Evolutionary conservation across 352 stramenopile genomes (phyloP), one percentile per base, ranked within the genome.

Genomic region (Phytophthora melonis): DNA sequence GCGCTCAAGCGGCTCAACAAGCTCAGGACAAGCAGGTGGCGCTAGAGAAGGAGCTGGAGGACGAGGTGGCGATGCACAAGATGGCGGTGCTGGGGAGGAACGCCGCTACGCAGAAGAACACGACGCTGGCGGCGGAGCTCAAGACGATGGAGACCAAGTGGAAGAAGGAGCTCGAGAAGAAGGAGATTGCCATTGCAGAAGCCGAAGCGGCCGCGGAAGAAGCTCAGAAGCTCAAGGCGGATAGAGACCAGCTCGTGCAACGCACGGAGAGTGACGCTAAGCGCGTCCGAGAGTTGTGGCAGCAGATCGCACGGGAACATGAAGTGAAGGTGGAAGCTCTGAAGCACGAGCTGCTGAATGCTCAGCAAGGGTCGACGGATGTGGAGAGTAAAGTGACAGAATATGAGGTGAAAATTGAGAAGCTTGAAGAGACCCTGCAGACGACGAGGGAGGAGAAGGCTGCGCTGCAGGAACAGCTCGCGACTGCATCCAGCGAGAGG

Each of bases 281-380:
- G 63, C 83, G 87, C 32, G 80, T 96, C 56, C 77, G 87, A n/a
- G 84, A 92, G 62, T 71, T 96, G 19, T 94, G 87, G 86, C 82
- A 91, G 54, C 86, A 94, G 74, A 93, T 94, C 66, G 82, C 79
- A 34, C 78, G 73, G 25, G 86, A 94, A 70, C 87, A 96, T 63
- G 77, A 89, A 58, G 79, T 76, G 5, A 82, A 94, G 67, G 68
- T 87, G 10, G 77, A 84, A 49, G 63, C 69, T 5, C 62, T 91
- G 10, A 73, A 75, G 10, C 64, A 75, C 14, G 82, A 92, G 54
- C 70, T 93, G 11, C 63, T 86, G 2, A 77, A 73, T 21, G 63
- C 71, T 9, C 68, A 75, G 8, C 68, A 87, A 54, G 45, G 55
- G 4, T 79, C 67, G 11, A 65, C 75, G 0, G 63, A 70, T 47